Conservation (phyloP, 345 rosid species). For the Brassica nigra region DNA sequence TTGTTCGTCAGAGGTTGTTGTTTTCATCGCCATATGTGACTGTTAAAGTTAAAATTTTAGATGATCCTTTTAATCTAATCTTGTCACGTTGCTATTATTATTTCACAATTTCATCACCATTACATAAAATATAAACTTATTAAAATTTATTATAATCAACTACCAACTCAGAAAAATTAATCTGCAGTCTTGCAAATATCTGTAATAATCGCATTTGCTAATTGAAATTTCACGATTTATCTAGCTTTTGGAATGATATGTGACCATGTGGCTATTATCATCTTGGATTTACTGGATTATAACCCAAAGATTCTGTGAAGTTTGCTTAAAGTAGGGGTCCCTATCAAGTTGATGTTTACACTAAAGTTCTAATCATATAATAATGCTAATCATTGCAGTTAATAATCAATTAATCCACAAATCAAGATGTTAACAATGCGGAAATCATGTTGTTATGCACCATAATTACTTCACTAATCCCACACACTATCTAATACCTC, state of each 20-base stretch:
- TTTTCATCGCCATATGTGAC: constrained; percentile 34
- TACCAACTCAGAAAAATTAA: not conserved
- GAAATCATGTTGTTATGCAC: constrained; percentile 56
- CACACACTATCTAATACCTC: constrained; percentile 34
- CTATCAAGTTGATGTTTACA: constrained; percentile 61
- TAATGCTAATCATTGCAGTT: constrained; percentile 55
- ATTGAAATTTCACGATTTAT: constrained; percentile 1
- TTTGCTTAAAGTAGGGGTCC: constrained; percentile 45
- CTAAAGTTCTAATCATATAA: constrained; percentile 33
- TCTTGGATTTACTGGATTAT: constrained; percentile 56
- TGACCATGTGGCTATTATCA: constrained; percentile 31
- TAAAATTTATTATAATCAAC: not conserved
- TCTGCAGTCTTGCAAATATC: not conserved
- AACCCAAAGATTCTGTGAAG: constrained; percentile 51
- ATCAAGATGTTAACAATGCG: constrained; percentile 55
- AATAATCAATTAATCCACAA: constrained; percentile 48
- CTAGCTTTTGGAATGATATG: constrained; percentile 26
- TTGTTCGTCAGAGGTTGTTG: constrained; percentile 41
- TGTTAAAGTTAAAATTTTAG: constrained; percentile 15
- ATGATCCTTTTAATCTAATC: constrained; percentile 33
- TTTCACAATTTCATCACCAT: not conserved
- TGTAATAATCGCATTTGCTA: constrained; percentile 16
- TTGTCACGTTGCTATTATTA: constrained; percentile 30
- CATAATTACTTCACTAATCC: constrained; percentile 56
- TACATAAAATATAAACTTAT: not conserved